Conservation (phyloP, 352 stramenopile genomes). For the Globisporangium acanthophoron region DNA sequence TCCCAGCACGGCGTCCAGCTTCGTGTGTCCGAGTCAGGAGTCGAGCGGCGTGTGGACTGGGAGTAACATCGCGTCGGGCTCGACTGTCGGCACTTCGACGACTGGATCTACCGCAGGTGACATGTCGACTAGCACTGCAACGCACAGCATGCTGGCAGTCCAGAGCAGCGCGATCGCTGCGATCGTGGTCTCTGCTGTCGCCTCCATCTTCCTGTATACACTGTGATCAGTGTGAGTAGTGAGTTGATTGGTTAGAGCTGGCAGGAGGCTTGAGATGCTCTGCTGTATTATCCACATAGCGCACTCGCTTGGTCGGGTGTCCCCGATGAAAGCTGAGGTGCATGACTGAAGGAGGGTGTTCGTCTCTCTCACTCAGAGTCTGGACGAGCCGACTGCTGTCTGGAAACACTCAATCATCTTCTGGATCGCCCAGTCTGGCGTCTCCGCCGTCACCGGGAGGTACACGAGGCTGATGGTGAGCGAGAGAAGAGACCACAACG, state of each 20-base stretch:
- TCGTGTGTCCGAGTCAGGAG: conserved; percentile 4
- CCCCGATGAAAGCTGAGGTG: neutral
- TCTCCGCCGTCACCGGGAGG: conserved; percentile 71
- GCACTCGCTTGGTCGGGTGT: neutral
- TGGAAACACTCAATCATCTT: conserved; percentile 72
- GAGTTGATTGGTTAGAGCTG: too few relatives aligned
- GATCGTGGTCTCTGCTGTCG: neutral
- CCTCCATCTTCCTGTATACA: neutral
- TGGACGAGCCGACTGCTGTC: conserved; percentile 32
- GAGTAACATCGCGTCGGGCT: conserved; percentile 6
- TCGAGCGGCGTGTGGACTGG: conserved; percentile 2
- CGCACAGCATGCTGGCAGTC: neutral
- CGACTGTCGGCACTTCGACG: conserved; percentile 4
- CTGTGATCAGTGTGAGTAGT: too few relatives aligned
- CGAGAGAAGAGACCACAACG: neutral
- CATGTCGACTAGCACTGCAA: neutral
- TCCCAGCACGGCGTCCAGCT: conserved; percentile 9
- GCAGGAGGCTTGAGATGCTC: neutral
- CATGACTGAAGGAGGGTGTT: neutral
- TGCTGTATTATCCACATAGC: neutral
- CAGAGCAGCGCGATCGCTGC: neutral
- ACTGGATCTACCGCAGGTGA: neutral
- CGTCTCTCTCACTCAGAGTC: conserved; percentile 12
- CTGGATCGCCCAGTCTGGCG: conserved; percentile 64
- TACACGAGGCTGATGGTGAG: conserved; percentile 54